These are phyloP conservation scores for Oehlia diaphana DNA, from an alignment of 192 early-diverging fungal species.

Conservation along the genomic window DNA sequence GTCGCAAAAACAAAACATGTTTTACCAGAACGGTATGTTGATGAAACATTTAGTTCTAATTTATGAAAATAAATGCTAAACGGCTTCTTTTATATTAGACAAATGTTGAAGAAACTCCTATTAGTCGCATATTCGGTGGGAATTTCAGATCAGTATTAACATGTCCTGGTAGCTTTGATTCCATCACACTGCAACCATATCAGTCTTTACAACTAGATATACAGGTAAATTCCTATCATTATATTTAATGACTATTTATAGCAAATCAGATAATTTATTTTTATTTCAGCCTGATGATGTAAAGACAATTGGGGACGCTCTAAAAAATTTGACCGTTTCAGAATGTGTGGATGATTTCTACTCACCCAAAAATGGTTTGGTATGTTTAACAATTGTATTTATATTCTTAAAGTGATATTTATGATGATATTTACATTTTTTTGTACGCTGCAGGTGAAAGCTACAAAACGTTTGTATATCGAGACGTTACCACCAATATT, in stretches of 20 bases:
- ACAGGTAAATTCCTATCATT: constrained; percentile 38
- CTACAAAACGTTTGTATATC: constrained; percentile 82
- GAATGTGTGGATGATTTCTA: constrained; percentile 85
- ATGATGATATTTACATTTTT: background rate
- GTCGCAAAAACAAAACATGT: constrained; percentile 75
- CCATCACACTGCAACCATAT: constrained; percentile 86
- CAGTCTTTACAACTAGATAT: constrained; percentile 88
- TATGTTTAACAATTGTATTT: constrained; percentile 21
- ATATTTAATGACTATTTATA: background rate
- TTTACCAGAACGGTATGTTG: constrained; percentile 51
- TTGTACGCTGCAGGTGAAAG: constrained; percentile 43
- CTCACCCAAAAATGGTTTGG: constrained; percentile 45
- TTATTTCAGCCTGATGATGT: constrained; percentile 58
- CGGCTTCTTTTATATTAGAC: constrained; percentile 43
- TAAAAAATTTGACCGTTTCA: constrained; percentile 71
- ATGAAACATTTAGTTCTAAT: constrained; percentile 9
- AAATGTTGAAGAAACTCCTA: constrained; percentile 70
- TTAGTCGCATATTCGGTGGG: constrained; percentile 87
- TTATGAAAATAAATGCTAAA: background rate
- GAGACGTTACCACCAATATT: constrained; percentile 87
- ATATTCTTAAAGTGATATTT: background rate
- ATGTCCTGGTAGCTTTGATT: constrained; percentile 71
- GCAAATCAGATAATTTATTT: constrained; percentile 13
- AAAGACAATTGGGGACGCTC: constrained; percentile 80
- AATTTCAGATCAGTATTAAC: constrained; percentile 73